Percentiles rank a stretch among this genome's conserved stretches.
These are phyloP conservation scores for Tetrahymena thermophila DNA, from an alignment of 73 alveolate species.

Conservation along the genomic window DNA sequence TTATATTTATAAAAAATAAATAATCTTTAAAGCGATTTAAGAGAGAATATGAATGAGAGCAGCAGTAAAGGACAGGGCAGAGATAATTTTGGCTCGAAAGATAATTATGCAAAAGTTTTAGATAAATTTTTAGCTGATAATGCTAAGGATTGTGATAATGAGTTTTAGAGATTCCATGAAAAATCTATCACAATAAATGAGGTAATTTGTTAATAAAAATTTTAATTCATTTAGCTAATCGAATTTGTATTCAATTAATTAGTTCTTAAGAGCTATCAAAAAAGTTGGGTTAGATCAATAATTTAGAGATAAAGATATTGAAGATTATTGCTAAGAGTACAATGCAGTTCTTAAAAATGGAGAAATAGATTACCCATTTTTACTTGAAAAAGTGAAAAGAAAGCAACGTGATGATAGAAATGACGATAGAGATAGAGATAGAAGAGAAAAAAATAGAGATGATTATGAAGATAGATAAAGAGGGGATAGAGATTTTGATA, in stretches of 20 bases:
- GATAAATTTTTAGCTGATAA: background rate
- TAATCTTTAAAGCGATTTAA: background rate
- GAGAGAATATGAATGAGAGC: background rate
- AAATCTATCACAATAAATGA: background rate
- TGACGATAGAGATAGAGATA: background rate
- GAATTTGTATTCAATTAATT: background rate
- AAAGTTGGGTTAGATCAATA: background rate
- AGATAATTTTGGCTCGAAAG: background rate
- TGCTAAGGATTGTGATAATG: background rate
- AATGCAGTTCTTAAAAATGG: background rate
- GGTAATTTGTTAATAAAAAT: background rate
- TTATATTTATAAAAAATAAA: background rate
- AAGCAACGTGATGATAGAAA: background rate
- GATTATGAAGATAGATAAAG: background rate
- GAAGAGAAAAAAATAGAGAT: background rate
- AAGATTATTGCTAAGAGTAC: background rate
- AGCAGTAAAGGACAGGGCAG: background rate
- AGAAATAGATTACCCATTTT: background rate
- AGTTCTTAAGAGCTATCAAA: background rate
- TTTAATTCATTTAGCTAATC: background rate
- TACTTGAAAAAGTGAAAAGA: background rate
- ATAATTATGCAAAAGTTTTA: background rate
- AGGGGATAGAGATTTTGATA: background rate
- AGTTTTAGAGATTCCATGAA: background rate
- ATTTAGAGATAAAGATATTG: background rate